A percentile compares a stretch with the other conserved stretches of the same genome.
Evolutionary conservation across 192 early-diverging fungal genomes (phyloP).

Genomic region (Coemansia sp.): DNA sequence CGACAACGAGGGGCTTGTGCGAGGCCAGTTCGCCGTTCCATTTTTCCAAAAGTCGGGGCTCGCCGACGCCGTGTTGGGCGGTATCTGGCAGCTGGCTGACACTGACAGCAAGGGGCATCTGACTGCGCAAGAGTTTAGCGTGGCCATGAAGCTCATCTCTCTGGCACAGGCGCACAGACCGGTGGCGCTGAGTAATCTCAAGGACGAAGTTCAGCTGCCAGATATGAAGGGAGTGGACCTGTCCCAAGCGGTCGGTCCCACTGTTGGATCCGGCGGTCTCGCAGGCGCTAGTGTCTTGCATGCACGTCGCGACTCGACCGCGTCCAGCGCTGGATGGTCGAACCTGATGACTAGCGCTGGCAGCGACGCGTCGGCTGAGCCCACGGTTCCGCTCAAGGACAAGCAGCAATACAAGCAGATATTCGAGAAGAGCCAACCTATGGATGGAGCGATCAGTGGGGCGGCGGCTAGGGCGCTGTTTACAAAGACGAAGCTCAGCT

Average conservation of each 20-base stretch:
- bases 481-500: constrained; percentile 77
- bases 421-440: constrained; percentile 62
- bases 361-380: constrained; percentile 11
- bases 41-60: constrained; percentile 78
- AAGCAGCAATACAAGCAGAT: constrained; percentile 64
- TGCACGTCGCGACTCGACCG: constrained; percentile 34
- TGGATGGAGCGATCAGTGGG: constrained; percentile 63
- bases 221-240: constrained; percentile 61
- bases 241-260: background rate
- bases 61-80: constrained; percentile 61
- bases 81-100: constrained; percentile 92
- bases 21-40: constrained; percentile 69
- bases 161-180: constrained; percentile 76
- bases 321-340: constrained; percentile 50
- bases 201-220: constrained; percentile 58
- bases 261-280: background rate
- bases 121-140: constrained; percentile 71
- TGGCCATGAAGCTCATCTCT: constrained; percentile 89
- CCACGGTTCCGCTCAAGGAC: constrained; percentile 51
- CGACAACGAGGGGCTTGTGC: constrained; percentile 65
- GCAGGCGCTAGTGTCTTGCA: constrained; percentile 4
- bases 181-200: constrained; percentile 55
- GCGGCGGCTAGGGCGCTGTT: constrained; percentile 77
- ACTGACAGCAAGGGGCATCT: constrained; percentile 75
- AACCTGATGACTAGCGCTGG: constrained; percentile 11